Evolutionary conservation across 2,329 filamentous ascomycete species (phyloP), one percentile per base, ranked within the genome.

Genomic region (Cercospora zeae-maydis): DNA sequence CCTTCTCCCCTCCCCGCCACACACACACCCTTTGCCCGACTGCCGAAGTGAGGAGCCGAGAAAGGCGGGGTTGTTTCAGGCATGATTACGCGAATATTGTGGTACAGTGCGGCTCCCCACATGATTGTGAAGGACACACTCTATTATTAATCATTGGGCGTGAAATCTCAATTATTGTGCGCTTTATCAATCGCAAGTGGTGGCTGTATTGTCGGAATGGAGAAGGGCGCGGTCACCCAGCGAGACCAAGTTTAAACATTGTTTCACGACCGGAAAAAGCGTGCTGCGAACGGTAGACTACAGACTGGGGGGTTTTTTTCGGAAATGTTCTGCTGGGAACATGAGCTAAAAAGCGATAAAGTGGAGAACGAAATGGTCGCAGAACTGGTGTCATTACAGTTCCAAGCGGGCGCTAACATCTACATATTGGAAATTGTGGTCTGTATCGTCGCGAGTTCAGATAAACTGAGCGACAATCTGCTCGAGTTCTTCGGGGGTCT

Each of bases 401-500:
- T 24, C 13, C 5, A 49, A 27, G 2, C 27, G 7, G 14, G 8
- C 36, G 37, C 53, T 36, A 24, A 65, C 33, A 34, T 34, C 31
- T 2, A 34, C 31, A n/a, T n/a, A n/a, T n/a, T n/a, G n/a, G n/a
- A n/a, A n/a, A n/a, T n/a, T n/a, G n/a, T n/a, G n/a, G n/a, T n/a
- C 24, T 6, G 3, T 6, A 27, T 6, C 24, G 6, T 27, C 6
- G 24, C 24, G 24, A 27, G 24, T 27, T 49, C 42, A 66, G 3
- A 16, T 27, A 53, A 52, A 62, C 51, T 70, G 60, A 27, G 61
- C 68, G 4, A 76, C 68, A 42, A 75, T 59, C 27, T 66, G 67
- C 61, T 71, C 69, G 13, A 76, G 34, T 53, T 74, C 72, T 16
- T 58, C 61, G 49, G 72, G 68, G 21, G 62, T 69, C 62, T 74